Percentiles rank a stretch among this genome's conserved stretches.
Conservation (phyloP, 352 stramenopile species). For the Globisporangium middletonii region DNA sequence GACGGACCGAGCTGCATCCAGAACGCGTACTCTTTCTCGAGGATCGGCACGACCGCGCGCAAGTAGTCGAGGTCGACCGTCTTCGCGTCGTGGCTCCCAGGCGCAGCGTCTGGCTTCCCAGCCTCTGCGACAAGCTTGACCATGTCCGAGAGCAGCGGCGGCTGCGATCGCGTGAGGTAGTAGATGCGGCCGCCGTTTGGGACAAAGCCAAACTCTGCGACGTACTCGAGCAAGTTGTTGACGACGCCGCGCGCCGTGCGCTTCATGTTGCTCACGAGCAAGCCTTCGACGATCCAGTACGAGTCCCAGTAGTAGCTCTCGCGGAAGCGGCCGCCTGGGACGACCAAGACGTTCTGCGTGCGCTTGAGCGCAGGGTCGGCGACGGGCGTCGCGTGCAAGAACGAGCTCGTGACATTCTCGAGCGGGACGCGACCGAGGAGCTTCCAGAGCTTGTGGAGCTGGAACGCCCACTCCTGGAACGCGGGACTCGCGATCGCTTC, state of each 20-base stretch:
- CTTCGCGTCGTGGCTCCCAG: neutral
- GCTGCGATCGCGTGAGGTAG: constrained; percentile 87
- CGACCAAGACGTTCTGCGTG: constrained; percentile 66
- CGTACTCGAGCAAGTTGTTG: constrained; percentile 82
- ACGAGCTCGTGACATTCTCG: constrained; percentile 40
- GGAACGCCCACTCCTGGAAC: constrained; percentile 28
- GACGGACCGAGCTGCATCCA: constrained; percentile 70
- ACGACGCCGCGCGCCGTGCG: constrained; percentile 72
- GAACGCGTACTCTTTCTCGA: constrained; percentile 78
- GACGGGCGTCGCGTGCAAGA: constrained; percentile 38
- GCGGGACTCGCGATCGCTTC: constrained; percentile 15
- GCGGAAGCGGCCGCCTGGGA: constrained; percentile 87
- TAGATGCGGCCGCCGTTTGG: constrained; percentile 89
- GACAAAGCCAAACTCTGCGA: constrained; percentile 81
- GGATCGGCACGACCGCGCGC: constrained; percentile 35
- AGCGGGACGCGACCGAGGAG: constrained; percentile 56
- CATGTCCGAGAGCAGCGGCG: constrained; percentile 87
- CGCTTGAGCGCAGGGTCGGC: constrained; percentile 23
- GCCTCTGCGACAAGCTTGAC: constrained; percentile 45
- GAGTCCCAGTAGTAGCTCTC: constrained; percentile 93
- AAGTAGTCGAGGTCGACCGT: constrained; percentile 27
- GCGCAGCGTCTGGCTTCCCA: neutral
- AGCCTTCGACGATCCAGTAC: constrained; percentile 88
- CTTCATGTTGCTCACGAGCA: constrained; percentile 80
- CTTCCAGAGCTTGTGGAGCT: constrained; percentile 75